Percentiles rank a stretch among this genome's conserved stretches.
Evolutionary conservation across 2,329 filamentous ascomycete genomes (phyloP).

Genomic region (Monosporascus sp.): DNA sequence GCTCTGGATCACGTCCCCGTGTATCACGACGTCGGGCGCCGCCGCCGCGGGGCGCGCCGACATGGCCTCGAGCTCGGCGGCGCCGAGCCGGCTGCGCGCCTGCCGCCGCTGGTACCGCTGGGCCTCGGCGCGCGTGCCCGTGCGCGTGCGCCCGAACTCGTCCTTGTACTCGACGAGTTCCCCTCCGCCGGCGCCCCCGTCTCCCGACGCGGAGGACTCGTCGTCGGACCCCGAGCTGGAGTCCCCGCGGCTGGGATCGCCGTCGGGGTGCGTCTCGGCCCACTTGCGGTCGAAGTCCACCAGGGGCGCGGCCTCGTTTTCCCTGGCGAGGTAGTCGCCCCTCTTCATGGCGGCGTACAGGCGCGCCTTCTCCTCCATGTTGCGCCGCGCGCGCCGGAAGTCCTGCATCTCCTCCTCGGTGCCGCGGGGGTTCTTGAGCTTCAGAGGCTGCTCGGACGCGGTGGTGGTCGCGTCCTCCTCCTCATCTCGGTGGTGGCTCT

Average conservation of each 20-base stretch:
- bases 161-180: slow-evolving; percentile 84
- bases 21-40: slow-evolving; percentile 68
- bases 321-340: slow-evolving; percentile 70
- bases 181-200: slow-evolving; percentile 35
- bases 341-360: slow-evolving; percentile 87
- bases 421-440: slow-evolving; percentile 46
- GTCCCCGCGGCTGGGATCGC: slow-evolving; percentile 23
- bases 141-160: slow-evolving; percentile 82
- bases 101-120: slow-evolving; percentile 55
- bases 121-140: slow-evolving; percentile 64
- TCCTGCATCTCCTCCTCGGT: slow-evolving; percentile 61
- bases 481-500: slow-evolving; percentile 53
- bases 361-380: slow-evolving; percentile 85
- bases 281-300: slow-evolving; percentile 97
- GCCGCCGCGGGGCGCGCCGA: slow-evolving; percentile 49
- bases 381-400: slow-evolving; percentile 66
- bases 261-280: slow-evolving; percentile 64
- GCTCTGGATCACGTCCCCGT: slow-evolving; percentile 78
- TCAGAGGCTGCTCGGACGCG: slow-evolving; percentile 38
- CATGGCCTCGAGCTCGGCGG: slow-evolving; percentile 62
- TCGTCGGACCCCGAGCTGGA: slow-evolving; percentile 53
- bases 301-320: slow-evolving; percentile 61
- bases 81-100: slow-evolving; percentile 45
- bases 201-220: slow-evolving; percentile 39
- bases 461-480: slow-evolving; percentile 43